Conservation (phyloP, 495 filamentous ascomycete genomes). For the Opeltia flavorubescens region DNA sequence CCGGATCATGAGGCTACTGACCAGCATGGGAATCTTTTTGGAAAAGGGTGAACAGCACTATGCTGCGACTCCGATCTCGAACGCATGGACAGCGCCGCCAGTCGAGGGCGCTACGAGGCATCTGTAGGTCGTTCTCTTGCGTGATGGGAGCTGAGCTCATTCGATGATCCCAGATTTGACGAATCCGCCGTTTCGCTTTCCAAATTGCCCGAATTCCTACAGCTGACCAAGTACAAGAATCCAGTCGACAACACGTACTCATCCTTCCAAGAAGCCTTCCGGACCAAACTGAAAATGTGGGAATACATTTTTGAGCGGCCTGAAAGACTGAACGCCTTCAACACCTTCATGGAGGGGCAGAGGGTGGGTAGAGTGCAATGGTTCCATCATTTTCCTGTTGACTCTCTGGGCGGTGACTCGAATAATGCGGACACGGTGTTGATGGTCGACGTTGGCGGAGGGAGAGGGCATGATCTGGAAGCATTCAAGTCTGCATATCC, state of each 20-base stretch:
- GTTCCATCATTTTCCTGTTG: conserved; percentile 11
- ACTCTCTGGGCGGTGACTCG: neutral
- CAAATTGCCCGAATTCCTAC: neutral
- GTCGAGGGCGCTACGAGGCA: too few relatives aligned
- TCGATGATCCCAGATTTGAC: conserved; percentile 1
- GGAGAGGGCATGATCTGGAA: neutral
- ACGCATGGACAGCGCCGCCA: too few relatives aligned
- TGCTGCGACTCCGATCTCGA: too few relatives aligned
- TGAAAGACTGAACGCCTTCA: conserved; percentile 4
- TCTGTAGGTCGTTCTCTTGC: too few relatives aligned
- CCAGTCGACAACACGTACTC: too few relatives aligned
- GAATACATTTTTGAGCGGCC: neutral
- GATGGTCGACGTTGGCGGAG: conserved; percentile 1
- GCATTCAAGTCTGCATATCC: neutral
- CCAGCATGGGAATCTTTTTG: too few relatives aligned
- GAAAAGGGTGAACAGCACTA: too few relatives aligned
- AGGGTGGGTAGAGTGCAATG: conserved; percentile 4
- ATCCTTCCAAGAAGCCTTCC: neutral
- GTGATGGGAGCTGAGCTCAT: too few relatives aligned
- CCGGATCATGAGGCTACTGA: too few relatives aligned
- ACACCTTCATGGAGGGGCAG: conserved; percentile 12
- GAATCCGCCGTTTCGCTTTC: neutral
- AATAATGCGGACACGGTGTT: conserved; percentile 3
- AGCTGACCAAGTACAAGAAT: neutral
- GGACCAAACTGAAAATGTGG: neutral